Conservation (phyloP, 768 basidiomycete genomes). For the Russula brevipes region DNA sequence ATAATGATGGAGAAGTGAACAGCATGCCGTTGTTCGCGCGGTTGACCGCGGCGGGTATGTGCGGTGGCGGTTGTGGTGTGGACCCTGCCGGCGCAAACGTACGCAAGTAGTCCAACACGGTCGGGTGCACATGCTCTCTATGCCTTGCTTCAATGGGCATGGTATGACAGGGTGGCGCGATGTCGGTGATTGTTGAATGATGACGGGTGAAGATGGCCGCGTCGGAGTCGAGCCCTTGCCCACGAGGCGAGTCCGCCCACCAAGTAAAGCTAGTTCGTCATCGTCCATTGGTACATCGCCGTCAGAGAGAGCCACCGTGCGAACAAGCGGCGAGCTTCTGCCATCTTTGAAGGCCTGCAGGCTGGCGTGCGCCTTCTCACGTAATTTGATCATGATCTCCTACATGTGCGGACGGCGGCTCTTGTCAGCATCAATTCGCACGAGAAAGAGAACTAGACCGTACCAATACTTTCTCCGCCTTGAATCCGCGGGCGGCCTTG, state of each 20-base stretch:
- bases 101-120: slow-evolving; percentile 62
- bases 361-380: slow-evolving; percentile 59
- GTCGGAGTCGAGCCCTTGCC: slow-evolving; percentile 52
- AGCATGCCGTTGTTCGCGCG: neutral
- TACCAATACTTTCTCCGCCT: slow-evolving; percentile 61
- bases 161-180: slow-evolving; percentile 70
- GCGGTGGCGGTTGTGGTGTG: slow-evolving; percentile 11
- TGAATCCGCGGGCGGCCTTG: slow-evolving; percentile 62
- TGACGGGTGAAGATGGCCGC: slow-evolving; percentile 26
- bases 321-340: slow-evolving; percentile 40
- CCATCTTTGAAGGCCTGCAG: slow-evolving; percentile 61
- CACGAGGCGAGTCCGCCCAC: slow-evolving; percentile 60
- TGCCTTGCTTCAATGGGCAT: slow-evolving; percentile 51
- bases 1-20: slow-evolving; percentile 1
- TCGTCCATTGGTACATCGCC: slow-evolving; percentile 51
- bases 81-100: slow-evolving; percentile 44
- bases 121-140: slow-evolving; percentile 51
- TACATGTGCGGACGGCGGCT: slow-evolving; percentile 28
- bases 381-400: slow-evolving; percentile 61
- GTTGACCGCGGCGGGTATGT: slow-evolving; percentile 6
- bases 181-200: slow-evolving; percentile 60
- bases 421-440: neutral
- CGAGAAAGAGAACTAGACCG: slow-evolving; percentile 21
- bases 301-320: slow-evolving; percentile 35
- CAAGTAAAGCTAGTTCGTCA: slow-evolving; percentile 55